Percentiles rank a stretch among this genome's conserved stretches.
Evolutionary conservation across 2,329 filamentous ascomycete species (phyloP).

Genomic region (Penicillium sp.): DNA sequence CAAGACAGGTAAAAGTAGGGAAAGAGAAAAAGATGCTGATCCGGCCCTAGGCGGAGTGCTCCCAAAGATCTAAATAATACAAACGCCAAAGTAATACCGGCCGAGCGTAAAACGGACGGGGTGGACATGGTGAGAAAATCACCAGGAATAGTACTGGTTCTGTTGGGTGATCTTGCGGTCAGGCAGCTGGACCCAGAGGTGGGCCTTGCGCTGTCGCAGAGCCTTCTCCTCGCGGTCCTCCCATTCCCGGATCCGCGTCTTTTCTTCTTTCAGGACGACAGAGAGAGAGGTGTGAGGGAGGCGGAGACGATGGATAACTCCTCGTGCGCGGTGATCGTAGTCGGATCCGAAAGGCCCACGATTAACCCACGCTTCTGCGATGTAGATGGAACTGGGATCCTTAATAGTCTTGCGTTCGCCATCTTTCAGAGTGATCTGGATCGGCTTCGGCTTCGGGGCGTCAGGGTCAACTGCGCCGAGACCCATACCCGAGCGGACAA

Average conservation of each 20-base stretch:
- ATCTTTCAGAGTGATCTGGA: slow-evolving; percentile 73
- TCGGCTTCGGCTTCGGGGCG: slow-evolving; percentile 41
- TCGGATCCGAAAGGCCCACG: slow-evolving; percentile 67
- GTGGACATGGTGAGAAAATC: slow-evolving; percentile 36
- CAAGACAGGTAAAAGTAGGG: slow-evolving; percentile 1
- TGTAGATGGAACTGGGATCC: slow-evolving; percentile 83
- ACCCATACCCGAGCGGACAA: slow-evolving; percentile 85
- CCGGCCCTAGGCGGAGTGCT: slow-evolving; percentile 26
- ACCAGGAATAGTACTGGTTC: slow-evolving; percentile 92
- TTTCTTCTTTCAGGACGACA: slow-evolving; percentile 89
- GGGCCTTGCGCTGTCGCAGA: slow-evolving; percentile 73
- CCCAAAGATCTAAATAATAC: slow-evolving; percentile 34
- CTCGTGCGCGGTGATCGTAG: slow-evolving; percentile 76
- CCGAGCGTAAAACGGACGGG: slow-evolving; percentile 7
- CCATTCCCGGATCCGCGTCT: slow-evolving; percentile 80
- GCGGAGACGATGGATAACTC: slow-evolving; percentile 68
- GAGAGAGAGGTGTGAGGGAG: slow-evolving; percentile 77
- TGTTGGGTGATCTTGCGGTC: slow-evolving; percentile 84
- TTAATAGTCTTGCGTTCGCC: slow-evolving; percentile 72
- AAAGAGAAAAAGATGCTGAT: slow-evolving; percentile 19
- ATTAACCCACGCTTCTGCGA: slow-evolving; percentile 92
- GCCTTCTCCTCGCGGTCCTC: slow-evolving; percentile 78
- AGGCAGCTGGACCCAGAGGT: slow-evolving; percentile 86
- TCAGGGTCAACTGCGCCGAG: slow-evolving; percentile 50
- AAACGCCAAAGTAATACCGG: slow-evolving; percentile 31